A percentile compares a stretch with the other conserved stretches of the same genome.
phyloP scores from a whole-genome alignment of 2,329 filamentous ascomycete species.

The Scytalidium lignicola region DNA sequence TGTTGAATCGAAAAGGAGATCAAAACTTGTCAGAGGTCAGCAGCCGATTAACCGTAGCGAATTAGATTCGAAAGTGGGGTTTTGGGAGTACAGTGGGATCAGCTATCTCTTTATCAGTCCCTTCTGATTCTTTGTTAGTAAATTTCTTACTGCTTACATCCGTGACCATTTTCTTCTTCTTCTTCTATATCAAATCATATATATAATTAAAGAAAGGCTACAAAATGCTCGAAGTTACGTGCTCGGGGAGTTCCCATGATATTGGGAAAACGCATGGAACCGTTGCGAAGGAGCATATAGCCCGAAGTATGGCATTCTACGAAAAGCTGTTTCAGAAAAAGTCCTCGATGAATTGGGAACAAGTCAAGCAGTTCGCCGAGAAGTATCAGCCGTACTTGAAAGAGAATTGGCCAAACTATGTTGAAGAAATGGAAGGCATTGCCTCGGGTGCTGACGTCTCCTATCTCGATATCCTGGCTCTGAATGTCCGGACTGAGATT shows the following conservation, averaged over 20 bases:
- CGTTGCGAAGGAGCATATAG: constrained; percentile 26
- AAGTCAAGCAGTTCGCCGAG: constrained; percentile 12
- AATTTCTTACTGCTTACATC: too few relatives aligned
- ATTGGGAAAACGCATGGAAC: constrained; percentile 32
- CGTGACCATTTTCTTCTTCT: too few relatives aligned
- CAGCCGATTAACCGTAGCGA: neutral
- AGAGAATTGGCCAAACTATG: constrained; percentile 12
- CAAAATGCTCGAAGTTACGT: constrained; percentile 14
- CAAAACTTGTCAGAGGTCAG: neutral
- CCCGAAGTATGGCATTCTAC: constrained; percentile 32
- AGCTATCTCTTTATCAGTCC: neutral
- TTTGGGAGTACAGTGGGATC: neutral
- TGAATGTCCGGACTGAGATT: constrained; percentile 49
- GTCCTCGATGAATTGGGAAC: constrained; percentile 29
- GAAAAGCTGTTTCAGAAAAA: constrained; percentile 27
- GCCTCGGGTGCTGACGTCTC: constrained; percentile 37
- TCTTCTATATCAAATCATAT: too few relatives aligned
- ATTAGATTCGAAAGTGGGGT: neutral
- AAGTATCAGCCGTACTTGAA: constrained; percentile 15
- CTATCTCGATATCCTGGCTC: constrained; percentile 41
- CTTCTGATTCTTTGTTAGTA: too few relatives aligned
- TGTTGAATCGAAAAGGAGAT: neutral
- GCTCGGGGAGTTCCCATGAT: constrained; percentile 16
- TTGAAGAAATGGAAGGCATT: constrained; percentile 37
- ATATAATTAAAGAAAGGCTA: neutral